Base-by-base conservation (phyloP, 495 filamentous ascomycete genomes). In the Aspergillus campestris region DNA sequence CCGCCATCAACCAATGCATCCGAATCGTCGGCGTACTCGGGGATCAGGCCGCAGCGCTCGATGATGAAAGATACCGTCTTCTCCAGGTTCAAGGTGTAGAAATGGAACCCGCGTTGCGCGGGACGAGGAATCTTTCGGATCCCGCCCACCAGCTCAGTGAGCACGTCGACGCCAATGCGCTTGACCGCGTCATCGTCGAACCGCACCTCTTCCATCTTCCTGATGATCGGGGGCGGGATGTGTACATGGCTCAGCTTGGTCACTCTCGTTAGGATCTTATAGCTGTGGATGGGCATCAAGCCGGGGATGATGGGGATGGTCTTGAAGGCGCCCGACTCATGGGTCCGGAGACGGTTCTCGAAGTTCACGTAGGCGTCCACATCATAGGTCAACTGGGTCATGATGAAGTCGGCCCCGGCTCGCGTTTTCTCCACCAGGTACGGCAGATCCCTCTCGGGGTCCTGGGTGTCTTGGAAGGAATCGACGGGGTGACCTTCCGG, bases 311-410 rank as follows among this genome's bases (percentile, higher is more conserved):
- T 95, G 15, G 84, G 80, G 34, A 97, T 88, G 14, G 79, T 81
- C 64, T 86, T 87, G 68, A 98, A 95, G 7, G 79, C 76, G 3
- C 89, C 88, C 36, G 86, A 94, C 39, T 84, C 79, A 60, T 98
- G 89, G 38, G 81, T 78, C 44, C 92, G 75, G 51, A 97, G 70
- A 54, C 75, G 75, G 48, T 70, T 72, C 69, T 95, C 91, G 60
- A 89, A 97, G 31, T 69, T 70, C 37, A 78, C 71, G 62, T 90
- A 98, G 11, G 85, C 87, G 6, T 84, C 72, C 10, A 86, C 74
- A 55, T 97, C 89, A 62, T 91, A 98, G 67, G 96, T 97, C 18
- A 98, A 72, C 59, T 98, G 92, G n/a, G 94, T 97, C 87, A 98
- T 94, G 60, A 98, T 84, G 62, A 98, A 98, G 62, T 97, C 94